Evolutionary conservation across 2,329 filamentous ascomycete genomes (phyloP).

Genomic region (Colletotrichum acutatum): DNA sequence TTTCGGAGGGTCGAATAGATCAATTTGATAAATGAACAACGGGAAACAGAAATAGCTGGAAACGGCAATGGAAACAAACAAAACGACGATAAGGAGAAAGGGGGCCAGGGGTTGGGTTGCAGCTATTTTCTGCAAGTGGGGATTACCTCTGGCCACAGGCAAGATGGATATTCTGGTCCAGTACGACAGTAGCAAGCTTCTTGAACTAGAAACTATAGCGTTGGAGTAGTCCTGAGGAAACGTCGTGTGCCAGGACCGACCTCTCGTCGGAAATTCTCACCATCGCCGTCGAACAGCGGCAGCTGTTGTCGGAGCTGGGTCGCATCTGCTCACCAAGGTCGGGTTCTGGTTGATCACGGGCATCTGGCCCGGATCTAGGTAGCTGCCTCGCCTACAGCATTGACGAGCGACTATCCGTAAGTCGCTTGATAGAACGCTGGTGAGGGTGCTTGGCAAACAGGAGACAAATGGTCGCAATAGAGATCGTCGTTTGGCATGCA

Average conservation of each 20-base stretch:
- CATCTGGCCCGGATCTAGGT: not conserved
- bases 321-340: not conserved
- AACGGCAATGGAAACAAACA: constrained; percentile 4
- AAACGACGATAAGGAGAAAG: not conserved
- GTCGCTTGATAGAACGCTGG: not conserved
- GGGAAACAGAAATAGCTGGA: constrained; percentile 23
- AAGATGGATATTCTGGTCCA: not conserved
- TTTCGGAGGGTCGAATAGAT: not conserved
- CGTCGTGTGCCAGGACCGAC: not conserved
- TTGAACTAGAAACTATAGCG: not conserved
- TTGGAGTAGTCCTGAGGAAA: not conserved
- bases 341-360: not conserved
- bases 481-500: constrained; percentile 3
- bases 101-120: constrained; percentile 1
- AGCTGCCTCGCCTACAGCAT: not conserved
- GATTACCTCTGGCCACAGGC: not conserved
- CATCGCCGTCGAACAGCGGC: not conserved
- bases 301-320: not conserved
- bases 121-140: constrained; percentile 18
- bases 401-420: not conserved
- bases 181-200: not conserved
- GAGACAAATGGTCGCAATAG: not conserved
- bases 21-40: not conserved
- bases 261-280: not conserved
- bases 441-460: constrained; percentile 9